Conservation (phyloP, 345 rosid genomes). For the Mercurialis annua region DNA sequence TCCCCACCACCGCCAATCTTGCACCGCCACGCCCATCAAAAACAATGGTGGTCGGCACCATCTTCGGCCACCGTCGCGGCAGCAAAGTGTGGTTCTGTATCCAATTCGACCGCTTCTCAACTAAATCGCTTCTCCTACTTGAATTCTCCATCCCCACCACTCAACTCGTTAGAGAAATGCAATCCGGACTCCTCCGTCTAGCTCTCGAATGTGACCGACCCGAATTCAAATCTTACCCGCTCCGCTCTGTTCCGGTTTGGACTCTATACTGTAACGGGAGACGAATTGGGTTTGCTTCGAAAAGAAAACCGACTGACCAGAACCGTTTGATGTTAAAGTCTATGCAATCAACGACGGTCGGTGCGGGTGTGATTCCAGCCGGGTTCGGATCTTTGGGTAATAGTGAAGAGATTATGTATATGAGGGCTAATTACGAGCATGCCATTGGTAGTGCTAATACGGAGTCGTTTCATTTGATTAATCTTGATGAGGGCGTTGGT, state of each 20-base stretch:
- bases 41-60: constrained; percentile 77
- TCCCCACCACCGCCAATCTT: not conserved
- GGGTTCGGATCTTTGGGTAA: constrained; percentile 38
- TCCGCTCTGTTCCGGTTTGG: constrained; percentile 72
- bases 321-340: constrained; percentile 54
- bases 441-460: constrained; percentile 64
- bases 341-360: constrained; percentile 70
- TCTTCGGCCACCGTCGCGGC: constrained; percentile 74
- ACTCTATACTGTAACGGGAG: constrained; percentile 65
- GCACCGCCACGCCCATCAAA: constrained; percentile 56
- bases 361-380: constrained; percentile 71
- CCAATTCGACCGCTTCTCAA: constrained; percentile 73
- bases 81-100: constrained; percentile 91
- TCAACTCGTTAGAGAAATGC: constrained; percentile 72
- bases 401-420: constrained; percentile 66
- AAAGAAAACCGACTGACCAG: constrained; percentile 47
- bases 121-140: constrained; percentile 64
- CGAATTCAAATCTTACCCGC: constrained; percentile 45
- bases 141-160: constrained; percentile 67
- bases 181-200: constrained; percentile 61
- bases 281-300: constrained; percentile 53
- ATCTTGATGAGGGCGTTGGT: constrained; percentile 61
- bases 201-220: constrained; percentile 64
- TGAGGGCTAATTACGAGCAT: constrained; percentile 85
- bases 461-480: constrained; percentile 81